Percentiles rank a stretch among this genome's conserved stretches.
Evolutionary conservation across 176 grass and related monocot genomes (phyloP).

Genomic region (Themeda triandra): DNA sequence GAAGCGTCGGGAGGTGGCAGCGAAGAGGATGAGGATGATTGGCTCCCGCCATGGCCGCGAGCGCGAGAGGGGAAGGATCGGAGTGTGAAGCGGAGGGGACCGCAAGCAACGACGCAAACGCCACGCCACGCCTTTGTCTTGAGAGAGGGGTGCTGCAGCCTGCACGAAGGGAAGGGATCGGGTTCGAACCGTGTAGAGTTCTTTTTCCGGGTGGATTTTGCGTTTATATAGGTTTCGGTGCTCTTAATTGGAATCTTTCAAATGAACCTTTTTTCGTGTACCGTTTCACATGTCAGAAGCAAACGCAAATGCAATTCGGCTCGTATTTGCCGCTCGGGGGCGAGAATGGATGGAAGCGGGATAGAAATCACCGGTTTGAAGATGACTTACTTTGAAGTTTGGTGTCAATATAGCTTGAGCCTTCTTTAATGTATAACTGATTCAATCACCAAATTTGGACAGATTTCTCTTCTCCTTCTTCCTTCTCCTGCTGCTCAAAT

Average conservation of each 20-base stretch:
- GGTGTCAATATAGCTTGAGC: too few relatives aligned
- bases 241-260: neutral
- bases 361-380: too few relatives aligned
- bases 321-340: too few relatives aligned
- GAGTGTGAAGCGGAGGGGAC: neutral
- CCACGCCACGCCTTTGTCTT: neutral
- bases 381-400: too few relatives aligned
- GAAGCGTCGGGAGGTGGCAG: neutral
- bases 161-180: neutral
- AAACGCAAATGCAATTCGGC: too few relatives aligned
- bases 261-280: neutral
- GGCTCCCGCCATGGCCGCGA: conserved; percentile 28
- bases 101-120: neutral
- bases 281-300: too few relatives aligned
- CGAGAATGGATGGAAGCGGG: too few relatives aligned
- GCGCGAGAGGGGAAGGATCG: neutral
- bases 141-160: too few relatives aligned
- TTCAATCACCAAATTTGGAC: too few relatives aligned
- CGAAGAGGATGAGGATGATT: neutral
- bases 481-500: too few relatives aligned
- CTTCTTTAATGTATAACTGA: too few relatives aligned
- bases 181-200: neutral
- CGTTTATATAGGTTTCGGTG: conserved; percentile 6
- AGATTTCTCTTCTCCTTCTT: too few relatives aligned
- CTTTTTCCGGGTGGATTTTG: neutral